phyloP scores from a whole-genome alignment of 345 rosid species.

The Euphorbia lathyris region DNA sequence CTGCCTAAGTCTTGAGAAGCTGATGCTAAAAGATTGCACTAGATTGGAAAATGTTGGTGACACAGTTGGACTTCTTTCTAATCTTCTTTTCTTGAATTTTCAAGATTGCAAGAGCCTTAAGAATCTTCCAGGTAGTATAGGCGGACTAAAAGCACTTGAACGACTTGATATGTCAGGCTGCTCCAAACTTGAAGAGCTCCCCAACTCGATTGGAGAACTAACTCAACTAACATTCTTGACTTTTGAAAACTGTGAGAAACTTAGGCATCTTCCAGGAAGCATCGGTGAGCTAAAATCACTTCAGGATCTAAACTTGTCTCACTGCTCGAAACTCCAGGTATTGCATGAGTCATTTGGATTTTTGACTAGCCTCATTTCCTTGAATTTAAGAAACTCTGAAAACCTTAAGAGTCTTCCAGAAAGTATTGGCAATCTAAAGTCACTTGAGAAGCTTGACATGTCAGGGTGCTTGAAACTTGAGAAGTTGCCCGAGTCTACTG shows the following conservation, averaged over 20 bases:
- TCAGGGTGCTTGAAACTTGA: conserved; percentile 16
- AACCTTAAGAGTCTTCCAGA: conserved; percentile 11
- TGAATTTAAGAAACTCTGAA: conserved; percentile 8
- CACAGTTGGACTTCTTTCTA: background rate
- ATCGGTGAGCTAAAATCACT: background rate
- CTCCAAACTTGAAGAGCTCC: conserved; percentile 8
- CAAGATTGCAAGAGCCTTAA: conserved; percentile 19
- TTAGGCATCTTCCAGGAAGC: conserved; percentile 6
- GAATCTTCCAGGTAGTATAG: conserved; percentile 15
- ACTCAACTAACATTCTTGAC: background rate
- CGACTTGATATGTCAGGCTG: conserved; percentile 23
- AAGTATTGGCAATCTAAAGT: conserved; percentile 3
- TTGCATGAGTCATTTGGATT: background rate
- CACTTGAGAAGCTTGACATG: conserved; percentile 9
- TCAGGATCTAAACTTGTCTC: background rate
- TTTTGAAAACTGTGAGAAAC: background rate
- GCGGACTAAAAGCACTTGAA: conserved; percentile 14
- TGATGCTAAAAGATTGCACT: conserved; percentile 16
- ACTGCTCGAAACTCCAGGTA: background rate
- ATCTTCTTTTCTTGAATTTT: background rate
- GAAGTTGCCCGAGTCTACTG: background rate
- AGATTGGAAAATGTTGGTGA: conserved; percentile 9
- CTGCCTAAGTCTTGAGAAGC: background rate
- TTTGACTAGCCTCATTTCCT: background rate
- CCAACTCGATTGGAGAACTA: background rate